A percentile compares a stretch with the other conserved stretches of the same genome.
Evolutionary conservation across 148 eudicot genomes (phyloP).

Genomic region (Persicaria tinctoria): DNA sequence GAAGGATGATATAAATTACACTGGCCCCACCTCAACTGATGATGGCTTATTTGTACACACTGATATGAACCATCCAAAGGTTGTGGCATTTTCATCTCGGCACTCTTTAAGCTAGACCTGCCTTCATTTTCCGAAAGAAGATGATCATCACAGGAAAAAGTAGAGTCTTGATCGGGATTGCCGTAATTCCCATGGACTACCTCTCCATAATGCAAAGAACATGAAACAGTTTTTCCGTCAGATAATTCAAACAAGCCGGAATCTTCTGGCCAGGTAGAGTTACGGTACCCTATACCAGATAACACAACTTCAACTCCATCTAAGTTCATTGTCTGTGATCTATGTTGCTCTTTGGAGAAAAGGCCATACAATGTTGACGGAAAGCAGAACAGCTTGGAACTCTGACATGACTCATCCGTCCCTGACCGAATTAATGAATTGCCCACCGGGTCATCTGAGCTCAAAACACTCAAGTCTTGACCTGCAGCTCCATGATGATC

Average conservation of each 20-base stretch:
- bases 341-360: constrained; percentile 24
- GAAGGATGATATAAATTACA: constrained; percentile 54
- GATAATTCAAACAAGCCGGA: constrained; percentile 28
- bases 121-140: constrained; percentile 21
- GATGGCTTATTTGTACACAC: constrained; percentile 47
- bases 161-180: constrained; percentile 19
- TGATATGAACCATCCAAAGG: constrained; percentile 32
- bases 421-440: constrained; percentile 16
- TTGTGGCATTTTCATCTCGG: constrained; percentile 31
- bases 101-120: constrained; percentile 23
- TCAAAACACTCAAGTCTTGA: constrained; percentile 24
- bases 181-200: constrained; percentile 23
- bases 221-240: constrained; percentile 43
- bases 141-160: constrained; percentile 37
- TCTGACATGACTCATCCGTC: constrained; percentile 30
- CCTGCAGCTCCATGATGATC: constrained; percentile 20
- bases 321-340: constrained; percentile 12
- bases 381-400: constrained; percentile 44
- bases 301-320: constrained; percentile 31
- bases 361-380: constrained; percentile 41
- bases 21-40: constrained; percentile 69
- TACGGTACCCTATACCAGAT: constrained; percentile 22
- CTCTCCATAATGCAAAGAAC: constrained; percentile 41
- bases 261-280: constrained; percentile 36
- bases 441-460: constrained; percentile 20